Evolutionary conservation across 192 early-diverging fungal species (phyloP).

Genomic region (Chytriomyces confervae): DNA sequence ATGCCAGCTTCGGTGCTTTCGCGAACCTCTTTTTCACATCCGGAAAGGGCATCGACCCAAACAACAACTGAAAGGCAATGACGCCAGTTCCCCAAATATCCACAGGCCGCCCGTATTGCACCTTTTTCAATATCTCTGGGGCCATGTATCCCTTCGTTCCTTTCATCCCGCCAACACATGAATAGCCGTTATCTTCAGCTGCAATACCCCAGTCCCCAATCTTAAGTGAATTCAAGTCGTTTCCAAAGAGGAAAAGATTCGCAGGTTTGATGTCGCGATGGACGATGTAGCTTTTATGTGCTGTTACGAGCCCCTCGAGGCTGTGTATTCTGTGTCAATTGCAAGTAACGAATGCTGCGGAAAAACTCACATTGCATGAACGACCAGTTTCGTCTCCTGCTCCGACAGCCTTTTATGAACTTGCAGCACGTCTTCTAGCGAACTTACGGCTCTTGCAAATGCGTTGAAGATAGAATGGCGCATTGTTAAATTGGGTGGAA

Average conservation of each 20-base stretch:
- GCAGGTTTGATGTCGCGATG: constrained; percentile 51
- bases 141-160: constrained; percentile 40
- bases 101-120: constrained; percentile 46
- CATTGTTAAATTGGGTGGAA: background rate
- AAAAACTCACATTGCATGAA: constrained; percentile 37
- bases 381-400: constrained; percentile 37
- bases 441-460: constrained; percentile 12
- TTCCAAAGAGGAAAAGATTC: constrained; percentile 43
- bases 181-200: constrained; percentile 46
- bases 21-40: background rate
- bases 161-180: constrained; percentile 34
- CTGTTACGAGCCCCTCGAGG: constrained; percentile 34
- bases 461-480: background rate
- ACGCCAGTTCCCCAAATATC: constrained; percentile 52
- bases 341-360: background rate
- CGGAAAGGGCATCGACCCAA: constrained; percentile 39
- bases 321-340: background rate
- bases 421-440: constrained; percentile 22
- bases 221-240: constrained; percentile 40
- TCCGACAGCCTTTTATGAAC: constrained; percentile 37
- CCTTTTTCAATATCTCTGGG: constrained; percentile 49
- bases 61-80: constrained; percentile 40
- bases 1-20: constrained; percentile 4
- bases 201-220: constrained; percentile 46
- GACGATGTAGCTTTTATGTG: constrained; percentile 38